Evolutionary conservation across 2,329 filamentous ascomycete genomes (phyloP).

Genomic region (Fusarium keratoplasticum): DNA sequence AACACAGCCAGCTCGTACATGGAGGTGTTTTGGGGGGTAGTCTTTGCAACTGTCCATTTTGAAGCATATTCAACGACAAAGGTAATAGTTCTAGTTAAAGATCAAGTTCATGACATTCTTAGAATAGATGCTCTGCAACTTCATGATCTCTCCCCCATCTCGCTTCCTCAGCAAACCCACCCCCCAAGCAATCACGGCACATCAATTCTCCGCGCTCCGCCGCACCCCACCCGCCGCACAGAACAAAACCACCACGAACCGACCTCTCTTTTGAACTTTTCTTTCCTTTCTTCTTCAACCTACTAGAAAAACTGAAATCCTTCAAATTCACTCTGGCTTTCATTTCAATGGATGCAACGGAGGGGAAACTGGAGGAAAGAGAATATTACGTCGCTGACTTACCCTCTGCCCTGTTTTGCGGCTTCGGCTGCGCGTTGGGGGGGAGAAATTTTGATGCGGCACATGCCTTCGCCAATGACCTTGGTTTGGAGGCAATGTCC

Average conservation of each 20-base stretch:
- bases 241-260: slow-evolving; percentile 27
- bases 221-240: slow-evolving; percentile 9
- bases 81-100: not conserved
- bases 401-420: slow-evolving; percentile 58
- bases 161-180: not conserved
- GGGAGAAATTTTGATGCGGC: slow-evolving; percentile 52
- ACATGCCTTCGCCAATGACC: slow-evolving; percentile 40
- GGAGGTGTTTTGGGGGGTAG: not conserved
- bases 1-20: not conserved
- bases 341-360: slow-evolving; percentile 66
- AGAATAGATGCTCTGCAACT: not conserved
- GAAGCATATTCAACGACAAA: not conserved
- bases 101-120: not conserved
- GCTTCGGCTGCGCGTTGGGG: slow-evolving; percentile 48
- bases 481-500: not conserved
- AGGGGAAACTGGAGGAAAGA: slow-evolving; percentile 82
- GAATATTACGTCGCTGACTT: slow-evolving; percentile 58
- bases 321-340: slow-evolving; percentile 78
- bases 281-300: slow-evolving; percentile 51
- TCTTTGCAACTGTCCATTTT: not conserved
- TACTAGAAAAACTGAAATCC: slow-evolving; percentile 60
- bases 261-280: slow-evolving; percentile 23
- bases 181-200: slow-evolving; percentile 19
- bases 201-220: slow-evolving; percentile 46
- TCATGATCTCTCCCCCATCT: not conserved